Evolutionary conservation across 345 rosid species (phyloP), one percentile per base, ranked within the genome.

Genomic region (Dimocarpus longan): DNA sequence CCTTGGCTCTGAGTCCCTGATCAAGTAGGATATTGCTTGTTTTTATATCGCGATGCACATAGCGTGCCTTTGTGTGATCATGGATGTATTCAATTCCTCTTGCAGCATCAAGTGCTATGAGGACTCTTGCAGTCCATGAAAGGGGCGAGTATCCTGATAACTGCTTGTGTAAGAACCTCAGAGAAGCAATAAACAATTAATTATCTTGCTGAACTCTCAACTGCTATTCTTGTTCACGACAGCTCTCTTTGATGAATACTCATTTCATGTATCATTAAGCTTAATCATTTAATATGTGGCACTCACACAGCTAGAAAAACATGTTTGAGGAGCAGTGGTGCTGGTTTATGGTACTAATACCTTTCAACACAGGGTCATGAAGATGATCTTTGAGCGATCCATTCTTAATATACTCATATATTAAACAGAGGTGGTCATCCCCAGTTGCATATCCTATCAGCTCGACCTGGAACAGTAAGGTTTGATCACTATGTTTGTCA

Each of bases 1-100:
- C 87, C 85, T 84, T 84, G 63, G 85, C 87, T 57, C 79, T 71
- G 62, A 84, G 81, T 66, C 81, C 77, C 56, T 26, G 77, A 80
- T 82, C 84, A 19, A 84, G 85, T 10, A 86, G 86, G 63, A 86
- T 86, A 74, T 84, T 86, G 39, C 82, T 75, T 32, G 89, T 74
- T 66, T 83, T 86, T 22, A 84, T 82, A 60, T 82, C 85, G 5
- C 89, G 77, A 74, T 81, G 89, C 32, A 86, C 85, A 69, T 78
- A 86, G 19, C 56, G 79, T 1, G 84, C 74, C 68, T 82, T 80
- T 44, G 85, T 84, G 74, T 84, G 84, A 57, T 86, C 82, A 48
- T 86, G 89, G 46, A 84, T 86, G 65, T 86, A 86, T 74, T 84
- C 87, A 43, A 84, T 74, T 15, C 89, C 87, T 59, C 75, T 80